phyloP scores from a whole-genome alignment of 108 stramenopile species.

The Fistulifera pelliculosa region DNA sequence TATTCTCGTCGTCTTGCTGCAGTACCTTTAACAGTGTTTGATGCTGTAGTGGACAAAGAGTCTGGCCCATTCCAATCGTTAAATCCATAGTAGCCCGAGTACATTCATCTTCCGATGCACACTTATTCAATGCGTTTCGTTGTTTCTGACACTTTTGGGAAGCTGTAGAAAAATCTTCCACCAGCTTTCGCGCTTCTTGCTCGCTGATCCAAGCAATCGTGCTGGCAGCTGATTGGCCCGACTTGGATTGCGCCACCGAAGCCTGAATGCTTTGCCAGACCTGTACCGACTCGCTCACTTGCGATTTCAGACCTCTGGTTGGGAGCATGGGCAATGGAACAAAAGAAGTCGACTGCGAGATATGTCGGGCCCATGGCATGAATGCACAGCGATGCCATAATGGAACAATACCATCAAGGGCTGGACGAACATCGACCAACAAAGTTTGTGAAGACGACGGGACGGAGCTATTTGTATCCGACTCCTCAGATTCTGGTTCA shows the following conservation, averaged over 20 bases:
- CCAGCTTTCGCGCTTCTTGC: slow-evolving; percentile 46
- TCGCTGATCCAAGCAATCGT: slow-evolving; percentile 22
- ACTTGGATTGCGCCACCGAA: slow-evolving; percentile 16
- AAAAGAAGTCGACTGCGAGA: slow-evolving; percentile 34
- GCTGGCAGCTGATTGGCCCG: neutral
- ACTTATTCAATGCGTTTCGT: slow-evolving; percentile 37
- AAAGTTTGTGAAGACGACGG: slow-evolving; percentile 38
- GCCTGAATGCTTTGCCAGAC: slow-evolving; percentile 77
- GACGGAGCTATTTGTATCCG: slow-evolving; percentile 38
- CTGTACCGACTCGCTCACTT: slow-evolving; percentile 55
- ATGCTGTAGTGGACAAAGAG: slow-evolving; percentile 80
- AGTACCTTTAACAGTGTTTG: slow-evolving; percentile 37
- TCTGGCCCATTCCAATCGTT: slow-evolving; percentile 76
- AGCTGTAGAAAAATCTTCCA: slow-evolving; percentile 38
- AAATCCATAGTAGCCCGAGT: slow-evolving; percentile 70
- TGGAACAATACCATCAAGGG: slow-evolving; percentile 62
- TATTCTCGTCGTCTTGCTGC: slow-evolving; percentile 32
- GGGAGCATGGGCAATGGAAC: slow-evolving; percentile 53
- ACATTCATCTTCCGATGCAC: slow-evolving; percentile 62
- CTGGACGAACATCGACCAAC: slow-evolving; percentile 94
- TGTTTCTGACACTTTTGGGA: slow-evolving; percentile 40
- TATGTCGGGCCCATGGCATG: slow-evolving; percentile 72
- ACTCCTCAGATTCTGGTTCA: slow-evolving; percentile 38
- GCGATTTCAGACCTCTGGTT: slow-evolving; percentile 43
- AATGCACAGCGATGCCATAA: slow-evolving; percentile 54